phyloP scores from a whole-genome alignment of 1,284 basidiomycete genomes.

The Puccinia triticina region DNA sequence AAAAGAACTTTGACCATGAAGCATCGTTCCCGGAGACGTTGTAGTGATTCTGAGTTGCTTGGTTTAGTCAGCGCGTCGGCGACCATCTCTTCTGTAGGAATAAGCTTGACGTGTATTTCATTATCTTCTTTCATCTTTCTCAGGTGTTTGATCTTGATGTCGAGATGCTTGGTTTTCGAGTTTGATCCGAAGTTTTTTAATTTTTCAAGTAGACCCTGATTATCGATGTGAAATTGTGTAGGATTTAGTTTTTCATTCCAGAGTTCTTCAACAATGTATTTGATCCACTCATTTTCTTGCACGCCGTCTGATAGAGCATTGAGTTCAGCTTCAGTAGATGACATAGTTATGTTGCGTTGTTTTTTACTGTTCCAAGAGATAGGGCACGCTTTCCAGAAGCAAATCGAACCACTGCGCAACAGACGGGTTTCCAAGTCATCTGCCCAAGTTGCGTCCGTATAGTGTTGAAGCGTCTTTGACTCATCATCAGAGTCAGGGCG shows the following conservation, averaged over 20 bases:
- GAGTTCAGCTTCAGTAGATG: not conserved
- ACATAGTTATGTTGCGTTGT: not conserved
- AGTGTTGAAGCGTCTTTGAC: not conserved
- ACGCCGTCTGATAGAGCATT: not conserved
- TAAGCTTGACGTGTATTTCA: not conserved
- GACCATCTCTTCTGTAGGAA: not conserved
- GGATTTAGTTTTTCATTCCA: not conserved
- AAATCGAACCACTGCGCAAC: not conserved
- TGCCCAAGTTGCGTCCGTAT: not conserved
- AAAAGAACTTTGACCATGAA: not conserved
- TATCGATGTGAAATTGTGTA: not conserved
- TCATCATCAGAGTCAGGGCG: too few relatives aligned
- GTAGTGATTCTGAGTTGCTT: not conserved
- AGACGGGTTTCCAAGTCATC: not conserved
- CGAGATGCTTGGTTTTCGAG: not conserved
- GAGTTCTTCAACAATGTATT: not conserved
- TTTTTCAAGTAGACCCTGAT: not conserved
- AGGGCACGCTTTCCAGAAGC: conserved; percentile 1
- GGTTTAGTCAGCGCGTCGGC: not conserved
- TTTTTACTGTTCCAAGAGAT: not conserved
- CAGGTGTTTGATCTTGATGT: not conserved
- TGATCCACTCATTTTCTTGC: conserved; percentile 4
- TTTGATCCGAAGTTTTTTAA: conserved; percentile 18
- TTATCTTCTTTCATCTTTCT: not conserved
- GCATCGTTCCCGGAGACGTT: not conserved